Evolutionary conservation across 805 yeast genomes (phyloP), one percentile per base, ranked within the genome.

Genomic region (Candida corydali): DNA sequence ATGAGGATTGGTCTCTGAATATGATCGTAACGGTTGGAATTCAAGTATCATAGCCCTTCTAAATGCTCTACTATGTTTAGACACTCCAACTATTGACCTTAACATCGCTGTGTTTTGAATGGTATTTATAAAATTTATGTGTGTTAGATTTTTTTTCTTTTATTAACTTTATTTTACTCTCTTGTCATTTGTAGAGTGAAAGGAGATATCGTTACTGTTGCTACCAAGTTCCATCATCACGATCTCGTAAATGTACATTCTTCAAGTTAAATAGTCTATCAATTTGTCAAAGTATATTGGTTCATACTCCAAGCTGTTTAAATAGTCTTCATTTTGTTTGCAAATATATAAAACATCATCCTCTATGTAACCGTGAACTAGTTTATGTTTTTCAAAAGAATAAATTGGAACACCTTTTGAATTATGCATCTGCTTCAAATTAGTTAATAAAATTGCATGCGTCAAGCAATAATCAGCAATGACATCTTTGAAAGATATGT

Each of bases 331-430:
- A 10, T 31, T 26, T n/a, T n/a, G n/a, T 14, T 38, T 32, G 17
- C 37, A 22, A 11, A 75, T 50, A 74, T 77, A 86, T 17, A 87
- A 46, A 2, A 85, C 80, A 45, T 86, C 89, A 30, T 80, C 79
- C 24, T 73, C 72, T 5, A 85, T 67, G 43, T 75, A 85, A 11
- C 75, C 65, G 26, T 26, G 69, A 10, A 69, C 64, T 4, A 46
- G 55, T 17, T 48, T 52, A 5, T 31, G 10, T 22, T 44, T 37
- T 3, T 26, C 31, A 9, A 41, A 24, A 3, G 15, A 11, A 51
- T 65, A 76, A 28, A 78, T 50, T 3, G 70, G 63, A 29, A 63
- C 56, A 1, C 80, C 82, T 1, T 48, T 42, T 4, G 57, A 50
- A 17, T 11, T 14, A 35, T 61, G 69, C 14, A 54, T 56, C 20